phyloP scores from a whole-genome alignment of 2,329 filamentous ascomycete species.

The Seiridium unicorne region DNA sequence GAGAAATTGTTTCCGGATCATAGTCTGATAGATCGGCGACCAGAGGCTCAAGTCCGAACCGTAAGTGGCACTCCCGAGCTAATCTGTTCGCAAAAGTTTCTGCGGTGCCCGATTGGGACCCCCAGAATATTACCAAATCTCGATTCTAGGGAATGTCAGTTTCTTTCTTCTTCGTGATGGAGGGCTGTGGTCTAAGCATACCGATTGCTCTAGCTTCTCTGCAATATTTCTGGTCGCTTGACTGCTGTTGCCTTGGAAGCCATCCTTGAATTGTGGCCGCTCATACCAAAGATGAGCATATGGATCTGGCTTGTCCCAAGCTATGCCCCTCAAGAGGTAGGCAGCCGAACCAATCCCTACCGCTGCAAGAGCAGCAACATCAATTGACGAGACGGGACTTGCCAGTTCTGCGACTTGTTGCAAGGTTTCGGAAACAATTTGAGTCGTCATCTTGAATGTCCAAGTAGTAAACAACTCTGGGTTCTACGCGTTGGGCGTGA shows the following conservation, averaged over 20 bases:
- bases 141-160: not conserved
- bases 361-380: not conserved
- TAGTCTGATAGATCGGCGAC: conserved; percentile 46
- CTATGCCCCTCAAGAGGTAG: not conserved
- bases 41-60: conserved; percentile 37
- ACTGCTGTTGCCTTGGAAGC: not conserved
- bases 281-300: not conserved
- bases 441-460: not conserved
- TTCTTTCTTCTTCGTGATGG: not conserved
- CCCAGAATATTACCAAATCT: conserved; percentile 41
- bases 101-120: conserved; percentile 45
- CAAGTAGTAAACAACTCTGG: too few species aligned
- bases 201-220: conserved; percentile 26
- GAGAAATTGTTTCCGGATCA: conserved; percentile 36
- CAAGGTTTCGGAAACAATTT: not conserved
- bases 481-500: not conserved
- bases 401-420: not conserved
- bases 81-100: conserved; percentile 40
- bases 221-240: not conserved
- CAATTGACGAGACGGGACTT: not conserved
- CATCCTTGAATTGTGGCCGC: not conserved
- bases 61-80: conserved; percentile 33
- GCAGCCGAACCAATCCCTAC: not conserved
- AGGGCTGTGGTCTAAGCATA: conserved; percentile 12
- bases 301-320: not conserved